Evolutionary conservation across 2,329 filamentous ascomycete genomes (phyloP).

Genomic region (Xylaria hypoxylon): DNA sequence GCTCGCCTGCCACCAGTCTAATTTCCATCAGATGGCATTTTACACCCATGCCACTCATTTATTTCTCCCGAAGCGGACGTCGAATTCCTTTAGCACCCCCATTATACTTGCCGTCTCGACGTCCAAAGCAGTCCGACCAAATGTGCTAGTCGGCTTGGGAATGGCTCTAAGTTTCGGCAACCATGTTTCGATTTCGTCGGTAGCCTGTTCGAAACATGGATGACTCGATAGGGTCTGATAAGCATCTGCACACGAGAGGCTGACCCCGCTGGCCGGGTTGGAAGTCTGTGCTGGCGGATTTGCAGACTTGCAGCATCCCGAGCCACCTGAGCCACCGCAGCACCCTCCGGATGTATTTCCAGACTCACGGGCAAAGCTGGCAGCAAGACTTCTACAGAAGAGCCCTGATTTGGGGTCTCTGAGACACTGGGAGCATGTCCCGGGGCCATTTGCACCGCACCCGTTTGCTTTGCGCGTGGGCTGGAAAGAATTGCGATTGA

Average conservation of each 20-base stretch:
- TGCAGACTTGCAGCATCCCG: conserved; percentile 70
- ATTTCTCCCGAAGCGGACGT: conserved; percentile 73
- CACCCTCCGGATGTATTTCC: conserved; percentile 61
- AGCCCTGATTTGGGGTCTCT: conserved; percentile 82
- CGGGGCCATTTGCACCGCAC: conserved; percentile 76
- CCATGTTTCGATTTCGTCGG: conserved; percentile 80
- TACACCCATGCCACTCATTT: conserved; percentile 43
- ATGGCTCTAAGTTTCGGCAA: conserved; percentile 77
- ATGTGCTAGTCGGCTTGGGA: conserved; percentile 54
- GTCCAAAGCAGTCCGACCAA: conserved; percentile 72
- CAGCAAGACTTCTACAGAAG: conserved; percentile 84
- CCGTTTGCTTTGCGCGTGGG: conserved; percentile 49
- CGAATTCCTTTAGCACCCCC: conserved; percentile 85
- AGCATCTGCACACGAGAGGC: conserved; percentile 79
- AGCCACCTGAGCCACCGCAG: conserved; percentile 71
- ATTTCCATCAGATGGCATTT: neutral
- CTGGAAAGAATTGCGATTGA: conserved; percentile 49
- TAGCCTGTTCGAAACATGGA: conserved; percentile 78
- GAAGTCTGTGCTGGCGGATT: conserved; percentile 45
- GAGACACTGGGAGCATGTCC: conserved; percentile 82
- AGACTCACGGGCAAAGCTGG: conserved; percentile 64
- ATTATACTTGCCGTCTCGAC: conserved; percentile 87
- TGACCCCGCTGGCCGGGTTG: conserved; percentile 59
- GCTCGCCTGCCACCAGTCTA: neutral
- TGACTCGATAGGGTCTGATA: conserved; percentile 84